phyloP scores from a whole-genome alignment of 306 rosid species.

The Cicer pinnatifidum region DNA sequence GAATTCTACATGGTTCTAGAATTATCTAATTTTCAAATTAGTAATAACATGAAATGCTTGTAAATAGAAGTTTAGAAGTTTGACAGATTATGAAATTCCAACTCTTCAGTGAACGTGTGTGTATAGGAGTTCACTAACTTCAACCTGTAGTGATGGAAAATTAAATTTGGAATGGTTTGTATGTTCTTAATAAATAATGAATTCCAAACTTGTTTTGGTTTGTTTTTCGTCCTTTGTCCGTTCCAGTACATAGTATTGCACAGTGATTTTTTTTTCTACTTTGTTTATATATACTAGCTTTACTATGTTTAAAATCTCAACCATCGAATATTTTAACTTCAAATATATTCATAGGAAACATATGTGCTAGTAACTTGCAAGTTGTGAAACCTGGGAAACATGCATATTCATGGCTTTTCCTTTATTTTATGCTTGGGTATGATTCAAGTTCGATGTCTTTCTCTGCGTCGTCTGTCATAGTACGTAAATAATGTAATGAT shows the following conservation, averaged over 20 bases:
- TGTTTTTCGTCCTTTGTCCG: not conserved
- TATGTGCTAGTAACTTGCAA: no score
- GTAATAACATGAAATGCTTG: constrained; percentile 48
- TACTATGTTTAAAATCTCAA: not conserved
- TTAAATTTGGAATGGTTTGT: constrained; percentile 48
- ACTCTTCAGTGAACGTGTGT: constrained; percentile 41
- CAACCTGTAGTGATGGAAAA: constrained; percentile 41
- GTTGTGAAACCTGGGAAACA: no score
- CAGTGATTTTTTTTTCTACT: not conserved
- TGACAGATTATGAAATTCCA: constrained; percentile 33
- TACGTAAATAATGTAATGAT: no score
- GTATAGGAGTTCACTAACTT: constrained; percentile 48
- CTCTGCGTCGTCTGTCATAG: no score
- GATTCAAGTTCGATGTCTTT: no score
- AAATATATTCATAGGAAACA: no score
- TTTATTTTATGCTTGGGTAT: no score
- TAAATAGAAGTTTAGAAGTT: constrained; percentile 56
- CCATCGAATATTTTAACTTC: no score
- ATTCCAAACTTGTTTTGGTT: not conserved
- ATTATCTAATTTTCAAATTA: no score
- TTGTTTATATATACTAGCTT: constrained; percentile 1
- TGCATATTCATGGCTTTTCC: no score
- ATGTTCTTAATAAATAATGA: constrained; percentile 15
- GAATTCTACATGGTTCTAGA: no score
- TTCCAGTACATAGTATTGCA: constrained; percentile 5